Evolutionary conservation across 1,284 basidiomycete genomes (phyloP), one percentile per base, ranked within the genome.

Genomic region (Cystobasidium sp.): DNA sequence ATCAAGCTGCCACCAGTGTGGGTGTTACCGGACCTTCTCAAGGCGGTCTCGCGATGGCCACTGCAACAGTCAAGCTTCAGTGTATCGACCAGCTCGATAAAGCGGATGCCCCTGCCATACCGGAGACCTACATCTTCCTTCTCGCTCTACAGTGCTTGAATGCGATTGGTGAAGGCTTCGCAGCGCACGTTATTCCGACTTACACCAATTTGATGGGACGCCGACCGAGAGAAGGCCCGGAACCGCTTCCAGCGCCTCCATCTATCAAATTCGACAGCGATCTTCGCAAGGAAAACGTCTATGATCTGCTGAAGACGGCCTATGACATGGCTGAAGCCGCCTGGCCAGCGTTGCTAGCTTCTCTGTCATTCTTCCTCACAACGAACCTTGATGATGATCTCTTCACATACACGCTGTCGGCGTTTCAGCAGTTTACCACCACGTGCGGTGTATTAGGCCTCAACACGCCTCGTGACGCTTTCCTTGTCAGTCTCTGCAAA

Each of bases 71-170:
- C 89, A 94, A 93, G 81, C 82, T 94, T 43, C 91, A 92, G 81
- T 92, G 92, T 80, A 96, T 97, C 78, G 94, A 97, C 80, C 94
- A 97, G 81, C 88, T 96, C 18, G 94, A 97, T 84, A 97, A 99
- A 83, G 90, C 93, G 0, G 97, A 99, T 79, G 89, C 95, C 0
- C 97, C 97, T 0, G 85, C 88, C 0, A 92, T 96, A 63, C 94
- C 94, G 0, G 94, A 98, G 76, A 88, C 91, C 0, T 98, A 99
- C 82, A 87, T 94, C 72, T 97, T 95, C 81, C 88, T 97, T 1
- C 88, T 99, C 0, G 91, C 90, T 0, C 86, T 97, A 0, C 94
- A 98, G 80, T 94, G 91, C 77, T 86, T 97, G 7, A 87, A 91
- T 22, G 90, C 92, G 0, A 85, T 99, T 1, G 93, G 91, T 63